Base-by-base conservation (phyloP, 441 rosid species). In the Populus hybrid region DNA sequence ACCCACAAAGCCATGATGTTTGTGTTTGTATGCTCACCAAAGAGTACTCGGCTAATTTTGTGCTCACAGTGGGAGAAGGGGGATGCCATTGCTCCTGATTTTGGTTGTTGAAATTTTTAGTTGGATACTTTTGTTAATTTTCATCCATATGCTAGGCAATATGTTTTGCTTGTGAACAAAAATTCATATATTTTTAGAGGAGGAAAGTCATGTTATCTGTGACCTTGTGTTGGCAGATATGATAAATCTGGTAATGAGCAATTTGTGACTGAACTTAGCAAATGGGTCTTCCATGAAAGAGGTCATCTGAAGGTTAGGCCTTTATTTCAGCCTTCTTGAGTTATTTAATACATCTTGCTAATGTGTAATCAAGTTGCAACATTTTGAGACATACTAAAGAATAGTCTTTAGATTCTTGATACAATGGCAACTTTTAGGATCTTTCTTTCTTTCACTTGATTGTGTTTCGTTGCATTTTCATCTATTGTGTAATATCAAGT, bases 241-340 rank as follows among this genome's bases (percentile, higher is more conserved):
- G 87, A 86, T 74, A 91, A 90, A 81, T 93, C 95, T 59, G 97
- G 94, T 40, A 90, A 94, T 50, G 91, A 91, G 77, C 97, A 89
- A 84, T 93, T 94, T 83, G 89, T 84, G 81, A 88, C 92, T 79
- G 98, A 91, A 85, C 85, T 94, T 79, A 87, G 93, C 88, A 91
- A 93, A 83, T 93, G 98, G 98, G 83, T 91, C 76, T 89, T 91
- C 87, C 97, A 93, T 79, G 95, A 93, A 89, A 91, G 97, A 80
- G 95, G 98, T 76, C 97, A 90, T 80, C 85, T 94, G 53, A 89
- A 91, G 98, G 98, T 93, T 86, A 87, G 85, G 38, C 71, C 36
- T 67, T 26, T 34, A 19, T n/a, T 30, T 10, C 67, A 59, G 53
- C 50, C 74, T 1, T 80, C 76, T 40, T 42, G 69, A 21, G 9